Conservation (phyloP, 371 early-diverging fungal species). For the Mortierella sp. region DNA sequence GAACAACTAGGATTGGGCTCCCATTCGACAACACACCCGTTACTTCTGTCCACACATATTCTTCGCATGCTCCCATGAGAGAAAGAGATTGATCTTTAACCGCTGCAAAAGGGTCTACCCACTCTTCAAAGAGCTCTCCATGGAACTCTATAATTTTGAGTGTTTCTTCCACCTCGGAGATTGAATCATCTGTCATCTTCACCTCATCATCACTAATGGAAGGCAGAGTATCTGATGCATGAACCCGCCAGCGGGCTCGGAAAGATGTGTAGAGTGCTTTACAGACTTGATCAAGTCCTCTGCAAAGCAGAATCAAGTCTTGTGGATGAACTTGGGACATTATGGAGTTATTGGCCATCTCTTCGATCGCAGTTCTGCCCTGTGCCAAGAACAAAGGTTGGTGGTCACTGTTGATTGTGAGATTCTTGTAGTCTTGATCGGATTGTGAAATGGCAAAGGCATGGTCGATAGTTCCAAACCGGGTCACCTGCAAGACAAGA, state of each 20-base stretch:
- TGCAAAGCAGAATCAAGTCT: constrained; percentile 31
- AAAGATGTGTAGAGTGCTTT: constrained; percentile 27
- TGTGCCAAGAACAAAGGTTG: constrained; percentile 31
- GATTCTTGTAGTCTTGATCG: not conserved
- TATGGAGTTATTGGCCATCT: constrained; percentile 30
- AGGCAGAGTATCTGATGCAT: constrained; percentile 1
- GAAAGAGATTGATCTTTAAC: not conserved
- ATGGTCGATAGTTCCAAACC: constrained; percentile 44
- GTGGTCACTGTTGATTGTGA: not conserved
- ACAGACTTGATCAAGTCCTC: constrained; percentile 33
- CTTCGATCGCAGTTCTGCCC: constrained; percentile 18
- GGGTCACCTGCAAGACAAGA: constrained; percentile 38
- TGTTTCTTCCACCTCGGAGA: not conserved
- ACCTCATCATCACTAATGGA: not conserved
- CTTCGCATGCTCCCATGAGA: not conserved
- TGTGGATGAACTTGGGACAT: constrained; percentile 37
- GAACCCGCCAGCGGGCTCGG: constrained; percentile 41
- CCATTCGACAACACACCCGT: constrained; percentile 35
- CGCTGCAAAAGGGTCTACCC: constrained; percentile 24
- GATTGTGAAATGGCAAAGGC: constrained; percentile 41
- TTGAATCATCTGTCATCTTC: not conserved
- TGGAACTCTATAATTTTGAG: constrained; percentile 31
- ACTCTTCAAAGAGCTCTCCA: constrained; percentile 40
- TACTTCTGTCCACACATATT: constrained; percentile 38
- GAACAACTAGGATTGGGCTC: constrained; percentile 28